Evolutionary conservation across 2,329 filamentous ascomycete genomes (phyloP), one percentile per base, ranked within the genome.

Genomic region (Colletotrichum sp.): DNA sequence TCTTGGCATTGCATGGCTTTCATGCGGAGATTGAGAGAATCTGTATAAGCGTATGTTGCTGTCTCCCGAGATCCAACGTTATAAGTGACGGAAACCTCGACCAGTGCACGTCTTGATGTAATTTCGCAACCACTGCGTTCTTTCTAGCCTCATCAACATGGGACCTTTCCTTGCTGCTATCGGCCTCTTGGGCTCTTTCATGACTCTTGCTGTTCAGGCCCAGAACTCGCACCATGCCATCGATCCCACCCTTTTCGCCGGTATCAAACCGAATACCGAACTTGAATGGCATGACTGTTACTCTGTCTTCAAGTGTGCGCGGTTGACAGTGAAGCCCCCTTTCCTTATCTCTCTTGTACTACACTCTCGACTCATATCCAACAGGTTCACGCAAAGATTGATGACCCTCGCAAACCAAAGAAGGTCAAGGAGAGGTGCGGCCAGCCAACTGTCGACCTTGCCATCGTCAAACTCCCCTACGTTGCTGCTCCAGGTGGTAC

Each of bases 221-320:
- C 71, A 74, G 44, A 44, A 39, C 4, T 57, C 66, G 15, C 65
- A 70, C 18, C 71, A 74, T 26, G 55, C 16, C n/a, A 32, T 74
- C 24, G 66, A 65, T 1, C 9, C 71, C 0, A 36, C 21, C 9
- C 34, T 59, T 15, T 74, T 74, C 30, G 18, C 28, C 4, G 26
- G 57, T 18, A 65, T 74, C 57, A 12, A 44, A 2, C 39, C 71
- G 8, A 70, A 36, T 26, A 65, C 32, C 15, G 57, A 65, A 3
- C 67, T 74, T 26, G 57, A 70, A 26, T 74, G 66, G 71, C 66
- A 70, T n/a, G 44, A 70, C 8, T 74, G 57, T 12, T 74, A 64
- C 15, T 34, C 57, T 10, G 65, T 70, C 13, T 70, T 70, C 59
- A 70, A 74, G 32, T 70, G 71, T 26, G 66, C 66, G 13, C 59